Conservation (phyloP, 129 eudicot species). For the Glebionis coronaria region DNA sequence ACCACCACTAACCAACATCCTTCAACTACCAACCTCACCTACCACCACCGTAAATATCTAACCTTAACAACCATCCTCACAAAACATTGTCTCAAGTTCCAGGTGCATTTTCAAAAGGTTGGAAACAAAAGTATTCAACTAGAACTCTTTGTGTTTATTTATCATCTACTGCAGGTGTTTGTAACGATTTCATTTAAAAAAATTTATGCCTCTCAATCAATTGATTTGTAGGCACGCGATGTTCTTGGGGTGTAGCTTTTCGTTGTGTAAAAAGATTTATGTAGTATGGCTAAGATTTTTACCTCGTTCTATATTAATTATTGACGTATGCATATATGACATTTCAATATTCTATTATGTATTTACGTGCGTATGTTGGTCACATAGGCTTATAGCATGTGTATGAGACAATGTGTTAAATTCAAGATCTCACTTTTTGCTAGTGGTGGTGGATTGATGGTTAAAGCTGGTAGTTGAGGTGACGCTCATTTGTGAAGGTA, state of each 20-base stretch:
- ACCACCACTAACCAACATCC: too few species aligned
- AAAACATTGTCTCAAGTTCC: background rate
- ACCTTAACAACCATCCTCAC: too few species aligned
- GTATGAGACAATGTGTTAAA: background rate
- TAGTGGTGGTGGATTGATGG: too few species aligned
- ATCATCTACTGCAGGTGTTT: constrained; percentile 19
- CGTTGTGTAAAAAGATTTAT: constrained; percentile 13
- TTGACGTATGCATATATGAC: background rate
- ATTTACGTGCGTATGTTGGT: background rate
- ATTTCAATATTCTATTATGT: constrained; percentile 1
- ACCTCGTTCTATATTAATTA: constrained; percentile 12
- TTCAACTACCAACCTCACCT: too few species aligned
- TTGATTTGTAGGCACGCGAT: constrained; percentile 13
- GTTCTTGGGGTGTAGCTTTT: constrained; percentile 23
- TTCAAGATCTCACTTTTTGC: background rate
- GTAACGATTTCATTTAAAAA: constrained; percentile 20
- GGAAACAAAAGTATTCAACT: constrained; percentile 10
- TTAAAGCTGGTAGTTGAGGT: too few species aligned
- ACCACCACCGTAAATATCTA: too few species aligned
- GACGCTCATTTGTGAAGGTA: too few species aligned
- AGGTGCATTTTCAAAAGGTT: constrained; percentile 3
- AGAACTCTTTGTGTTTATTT: constrained; percentile 6
- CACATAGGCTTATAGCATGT: background rate
- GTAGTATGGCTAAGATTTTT: constrained; percentile 21
- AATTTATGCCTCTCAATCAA: constrained; percentile 4